Conservation (phyloP, 495 filamentous ascomycete species). For the Penicillium subrubescens region DNA sequence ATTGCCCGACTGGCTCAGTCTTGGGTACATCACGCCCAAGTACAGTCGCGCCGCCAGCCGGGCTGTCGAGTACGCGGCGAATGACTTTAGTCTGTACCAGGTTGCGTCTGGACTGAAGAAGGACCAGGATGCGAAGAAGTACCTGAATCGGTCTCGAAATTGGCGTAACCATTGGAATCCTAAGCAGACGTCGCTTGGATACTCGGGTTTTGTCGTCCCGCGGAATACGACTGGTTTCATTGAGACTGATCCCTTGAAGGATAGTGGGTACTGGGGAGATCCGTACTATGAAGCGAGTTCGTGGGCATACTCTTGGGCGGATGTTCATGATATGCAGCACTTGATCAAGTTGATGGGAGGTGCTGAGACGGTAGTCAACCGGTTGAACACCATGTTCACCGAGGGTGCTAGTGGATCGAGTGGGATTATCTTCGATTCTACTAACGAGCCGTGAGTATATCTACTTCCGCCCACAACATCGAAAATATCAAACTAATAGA, state of each 20-base stretch:
- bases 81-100: conserved; percentile 65
- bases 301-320: conserved; percentile 71
- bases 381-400: conserved; percentile 48
- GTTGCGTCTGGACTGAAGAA: conserved; percentile 56
- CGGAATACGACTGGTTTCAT: conserved; percentile 58
- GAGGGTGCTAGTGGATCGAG: conserved; percentile 51
- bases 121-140: conserved; percentile 55
- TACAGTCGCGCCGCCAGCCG: conserved; percentile 64
- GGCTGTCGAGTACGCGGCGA: conserved; percentile 68
- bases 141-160: conserved; percentile 64
- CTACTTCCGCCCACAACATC: neutral
- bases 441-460: conserved; percentile 60
- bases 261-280: conserved; percentile 64
- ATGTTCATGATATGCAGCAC: conserved; percentile 65
- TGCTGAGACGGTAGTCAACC: conserved; percentile 28
- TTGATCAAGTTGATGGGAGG: conserved; percentile 63
- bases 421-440: conserved; percentile 64
- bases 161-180: conserved; percentile 77
- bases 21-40: conserved; percentile 65
- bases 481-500: conserved; percentile 1
- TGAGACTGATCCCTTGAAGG: conserved; percentile 53
- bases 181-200: conserved; percentile 52
- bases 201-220: conserved; percentile 68
- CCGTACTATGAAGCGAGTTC: conserved; percentile 66
- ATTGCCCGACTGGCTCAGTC: conserved; percentile 66